Evolutionary conservation across 192 early-diverging fungal species (phyloP).

Genomic region (Rhizophagus sp.): DNA sequence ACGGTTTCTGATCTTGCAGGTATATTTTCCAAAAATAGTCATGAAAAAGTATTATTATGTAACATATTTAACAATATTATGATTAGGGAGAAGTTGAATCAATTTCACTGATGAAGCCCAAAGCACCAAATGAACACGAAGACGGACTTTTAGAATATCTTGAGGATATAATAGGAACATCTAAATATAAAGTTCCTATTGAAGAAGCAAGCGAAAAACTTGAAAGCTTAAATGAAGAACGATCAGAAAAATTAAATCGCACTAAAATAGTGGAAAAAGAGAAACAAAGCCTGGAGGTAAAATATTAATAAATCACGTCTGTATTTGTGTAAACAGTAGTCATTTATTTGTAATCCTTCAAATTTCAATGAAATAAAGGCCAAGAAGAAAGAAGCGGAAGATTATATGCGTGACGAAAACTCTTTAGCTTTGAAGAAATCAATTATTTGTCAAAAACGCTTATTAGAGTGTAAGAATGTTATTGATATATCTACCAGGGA

Average conservation of each 20-base stretch:
- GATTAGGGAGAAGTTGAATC: slow-evolving; percentile 96
- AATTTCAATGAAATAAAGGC: slow-evolving; percentile 36
- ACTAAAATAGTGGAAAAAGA: slow-evolving; percentile 92
- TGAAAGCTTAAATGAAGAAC: slow-evolving; percentile 75
- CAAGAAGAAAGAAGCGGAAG: slow-evolving; percentile 79
- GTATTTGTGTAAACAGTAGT: neutral
- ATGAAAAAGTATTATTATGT: no score
- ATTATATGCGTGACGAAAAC: slow-evolving; percentile 81
- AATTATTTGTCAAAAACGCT: slow-evolving; percentile 70
- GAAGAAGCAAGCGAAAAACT: slow-evolving; percentile 66
- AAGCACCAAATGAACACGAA: slow-evolving; percentile 87
- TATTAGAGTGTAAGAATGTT: slow-evolving; percentile 62
- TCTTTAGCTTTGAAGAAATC: slow-evolving; percentile 71
- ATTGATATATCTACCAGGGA: slow-evolving; percentile 46
- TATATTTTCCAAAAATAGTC: slow-evolving; percentile 4
- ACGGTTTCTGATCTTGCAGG: slow-evolving; percentile 93
- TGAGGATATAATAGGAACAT: slow-evolving; percentile 98
- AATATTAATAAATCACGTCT: neutral
- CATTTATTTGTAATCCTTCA: neutral
- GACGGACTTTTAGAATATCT: slow-evolving; percentile 97
- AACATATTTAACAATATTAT: neutral
- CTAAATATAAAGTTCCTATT: slow-evolving; percentile 83
- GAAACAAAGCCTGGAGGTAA: slow-evolving; percentile 74
- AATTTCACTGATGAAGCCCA: slow-evolving; percentile 96
- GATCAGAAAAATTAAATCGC: slow-evolving; percentile 78